Evolutionary conservation across 257 asterid genomes (phyloP).

Genomic region (Echites panduratus): DNA sequence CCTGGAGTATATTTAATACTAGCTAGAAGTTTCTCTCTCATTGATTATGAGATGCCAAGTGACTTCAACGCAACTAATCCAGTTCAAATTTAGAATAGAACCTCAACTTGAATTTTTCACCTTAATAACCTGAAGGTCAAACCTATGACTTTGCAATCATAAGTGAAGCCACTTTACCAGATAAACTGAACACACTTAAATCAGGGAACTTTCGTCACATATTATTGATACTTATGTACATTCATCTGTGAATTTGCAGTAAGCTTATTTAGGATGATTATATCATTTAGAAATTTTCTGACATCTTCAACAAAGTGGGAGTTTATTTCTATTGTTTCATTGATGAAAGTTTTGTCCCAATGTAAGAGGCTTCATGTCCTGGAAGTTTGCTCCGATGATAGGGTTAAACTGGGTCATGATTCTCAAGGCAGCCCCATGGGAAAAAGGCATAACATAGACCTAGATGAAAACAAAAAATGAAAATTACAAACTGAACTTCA

Average conservation of each 20-base stretch:
- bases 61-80: no score
- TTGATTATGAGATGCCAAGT: background rate
- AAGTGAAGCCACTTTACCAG: no score
- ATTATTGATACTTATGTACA: background rate
- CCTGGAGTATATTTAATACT: background rate
- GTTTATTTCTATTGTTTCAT: background rate
- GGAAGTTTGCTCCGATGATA: background rate
- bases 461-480: background rate
- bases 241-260: background rate
- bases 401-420: background rate
- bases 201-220: background rate
- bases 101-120: no score
- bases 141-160: no score
- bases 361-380: background rate
- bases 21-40: background rate
- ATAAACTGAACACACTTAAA: no score
- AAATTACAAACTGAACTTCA: background rate
- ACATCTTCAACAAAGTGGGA: background rate
- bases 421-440: background rate
- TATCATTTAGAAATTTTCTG: background rate
- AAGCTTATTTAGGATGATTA: background rate
- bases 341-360: background rate
- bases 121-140: no score
- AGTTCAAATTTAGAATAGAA: no score
- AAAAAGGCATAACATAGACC: background rate